Base-by-base conservation (phyloP, 2,329 filamentous ascomycete species). In the Exophiala sideris region DNA sequence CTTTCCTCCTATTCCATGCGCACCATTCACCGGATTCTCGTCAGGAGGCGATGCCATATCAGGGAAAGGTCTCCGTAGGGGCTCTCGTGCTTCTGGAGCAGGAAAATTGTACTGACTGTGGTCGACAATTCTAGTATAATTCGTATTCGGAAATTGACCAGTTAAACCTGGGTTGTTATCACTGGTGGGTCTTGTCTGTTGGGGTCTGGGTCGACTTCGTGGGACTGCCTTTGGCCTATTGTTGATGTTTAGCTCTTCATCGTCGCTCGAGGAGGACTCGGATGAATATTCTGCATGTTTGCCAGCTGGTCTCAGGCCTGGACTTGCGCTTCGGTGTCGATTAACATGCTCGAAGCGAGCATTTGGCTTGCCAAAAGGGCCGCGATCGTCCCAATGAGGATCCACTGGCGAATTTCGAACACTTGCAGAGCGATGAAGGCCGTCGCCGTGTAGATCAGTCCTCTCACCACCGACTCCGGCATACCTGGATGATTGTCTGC, bases 401-500 rank as follows among this genome's bases (percentile, higher is more conserved):
- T 67, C 68, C n/a, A 68, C 62, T 3, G 77, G 73, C 2, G 77
- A 73, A 60, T 78, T 75, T 35, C 79, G 75, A 51, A 77, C 75
- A 61, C 78, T 84, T 10, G 76, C 70, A 49, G 81, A 81, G 41
- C 79, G 75, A 41, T 74, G 72, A 7, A 83, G 61, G 12, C 75
- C 74, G 33, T 79, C 71, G 54, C 72, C 76, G 36, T 75, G 76
- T 62, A 83, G 74, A 51, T 79, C 79, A 0, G 78, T 84, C 60
- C 75, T 80, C 64, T 85, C 82, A 32, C 82, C 81, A 50, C 76
- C 73, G 29, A 72, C 67, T 3, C 73, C 73, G 11, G 78, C 75
- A 65, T 85, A 85, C 40, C 76, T 77, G 18, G 78, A 79, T 45
- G 81, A 75, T 6, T 72, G 68, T 39, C 82, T 75, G 36, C 39